A percentile compares a stretch with the other conserved stretches of the same genome.
These are phyloP conservation scores for Penicillium griseofulvum DNA, from an alignment of 2,329 filamentous ascomycete genomes.

Conservation along the genomic window DNA sequence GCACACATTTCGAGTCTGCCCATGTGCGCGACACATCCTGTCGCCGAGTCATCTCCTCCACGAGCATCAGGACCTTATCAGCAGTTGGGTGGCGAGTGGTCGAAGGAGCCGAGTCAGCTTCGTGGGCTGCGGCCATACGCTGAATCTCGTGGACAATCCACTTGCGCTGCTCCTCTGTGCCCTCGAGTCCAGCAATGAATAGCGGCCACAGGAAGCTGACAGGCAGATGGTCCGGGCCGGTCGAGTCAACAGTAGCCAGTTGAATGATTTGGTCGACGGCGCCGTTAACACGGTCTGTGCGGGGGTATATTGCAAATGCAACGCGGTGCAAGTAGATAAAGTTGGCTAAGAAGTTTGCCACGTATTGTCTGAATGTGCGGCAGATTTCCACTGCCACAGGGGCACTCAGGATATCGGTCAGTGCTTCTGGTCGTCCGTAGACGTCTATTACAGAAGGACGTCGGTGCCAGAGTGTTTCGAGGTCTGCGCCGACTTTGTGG, in stretches of 20 bases:
- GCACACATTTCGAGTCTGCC: conserved; percentile 36
- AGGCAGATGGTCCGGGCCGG: conserved; percentile 20
- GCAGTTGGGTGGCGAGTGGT: conserved; percentile 31
- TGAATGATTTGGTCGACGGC: conserved; percentile 39
- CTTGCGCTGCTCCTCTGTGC: conserved; percentile 29
- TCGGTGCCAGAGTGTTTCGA: conserved; percentile 36
- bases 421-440: conserved; percentile 28
- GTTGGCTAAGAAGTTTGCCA: conserved; percentile 36
- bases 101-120: conserved; percentile 3
- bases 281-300: conserved; percentile 36
- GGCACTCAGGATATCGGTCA: conserved; percentile 26
- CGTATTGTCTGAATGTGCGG: conserved; percentile 34
- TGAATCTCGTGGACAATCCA: conserved; percentile 37
- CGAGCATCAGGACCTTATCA: conserved; percentile 29
- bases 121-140: conserved; percentile 26
- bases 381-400: conserved; percentile 30
- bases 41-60: conserved; percentile 36
- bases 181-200: conserved; percentile 36
- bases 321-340: conserved; percentile 40
- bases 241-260: conserved; percentile 30
- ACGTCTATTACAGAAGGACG: conserved; percentile 34
- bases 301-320: conserved; percentile 38
- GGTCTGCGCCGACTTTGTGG: conserved; percentile 36
- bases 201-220: conserved; percentile 37
- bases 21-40: conserved; percentile 35